Percentiles rank a stretch among this genome's conserved stretches.
These are phyloP conservation scores for Clitoria ternatea DNA, from an alignment of 306 rosid genomes.

Conservation along the genomic window DNA sequence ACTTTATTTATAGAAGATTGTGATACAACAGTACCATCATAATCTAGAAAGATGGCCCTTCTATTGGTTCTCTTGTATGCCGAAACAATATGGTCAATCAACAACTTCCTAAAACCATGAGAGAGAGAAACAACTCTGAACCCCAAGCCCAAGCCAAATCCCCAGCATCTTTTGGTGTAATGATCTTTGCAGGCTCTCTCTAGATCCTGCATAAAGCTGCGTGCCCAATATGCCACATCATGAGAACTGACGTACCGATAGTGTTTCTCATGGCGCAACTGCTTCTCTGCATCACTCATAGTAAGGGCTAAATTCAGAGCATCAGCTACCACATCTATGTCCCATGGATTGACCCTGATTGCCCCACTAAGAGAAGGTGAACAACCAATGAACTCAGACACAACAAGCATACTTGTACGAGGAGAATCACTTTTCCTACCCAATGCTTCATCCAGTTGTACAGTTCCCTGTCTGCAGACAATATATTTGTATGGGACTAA, in stretches of 20 bases:
- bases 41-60: conserved; percentile 80
- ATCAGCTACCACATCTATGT: conserved; percentile 70
- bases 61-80: conserved; percentile 62
- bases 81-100: conserved; percentile 54
- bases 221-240: conserved; percentile 87
- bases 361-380: conserved; percentile 94
- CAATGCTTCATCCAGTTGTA: conserved; percentile 44
- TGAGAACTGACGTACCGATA: conserved; percentile 76
- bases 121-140: conserved; percentile 75
- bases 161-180: conserved; percentile 75
- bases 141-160: conserved; percentile 68
- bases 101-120: conserved; percentile 66
- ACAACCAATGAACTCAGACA: conserved; percentile 89
- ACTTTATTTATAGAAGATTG: conserved; percentile 52
- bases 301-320: conserved; percentile 66
- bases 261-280: conserved; percentile 78
- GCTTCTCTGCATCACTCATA: conserved; percentile 59
- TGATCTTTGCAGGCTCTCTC: conserved; percentile 85
- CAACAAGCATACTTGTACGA: conserved; percentile 74
- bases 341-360: conserved; percentile 89
- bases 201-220: conserved; percentile 74
- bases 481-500: conserved; percentile 81
- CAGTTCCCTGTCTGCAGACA: conserved; percentile 74
- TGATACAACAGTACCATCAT: conserved; percentile 89
- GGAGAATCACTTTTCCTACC: conserved; percentile 43